A percentile compares a stretch with the other conserved stretches of the same genome.
Evolutionary conservation across 129 eudicot genomes (phyloP).

Genomic region (Silybum marianum): DNA sequence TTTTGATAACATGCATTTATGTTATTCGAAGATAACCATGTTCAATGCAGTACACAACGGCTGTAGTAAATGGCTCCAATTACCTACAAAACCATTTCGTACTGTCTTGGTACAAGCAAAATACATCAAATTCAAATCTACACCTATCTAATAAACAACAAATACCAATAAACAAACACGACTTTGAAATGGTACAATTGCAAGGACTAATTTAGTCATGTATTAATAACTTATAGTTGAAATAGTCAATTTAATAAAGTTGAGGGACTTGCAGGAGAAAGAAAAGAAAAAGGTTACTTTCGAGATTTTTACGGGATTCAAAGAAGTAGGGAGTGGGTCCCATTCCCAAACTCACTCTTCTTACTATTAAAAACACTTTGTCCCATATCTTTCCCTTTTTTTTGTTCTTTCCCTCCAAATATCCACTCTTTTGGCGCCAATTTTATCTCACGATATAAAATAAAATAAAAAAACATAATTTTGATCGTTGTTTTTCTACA

Average conservation of each 20-base stretch:
- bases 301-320: constrained; percentile 19
- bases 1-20: not conserved
- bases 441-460: not conserved
- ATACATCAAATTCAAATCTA: no score
- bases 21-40: not conserved
- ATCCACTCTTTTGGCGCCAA: constrained; percentile 36
- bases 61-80: not conserved
- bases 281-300: constrained; percentile 6
- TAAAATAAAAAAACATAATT: not conserved
- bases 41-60: not conserved
- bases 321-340: constrained; percentile 26
- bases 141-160: not conserved
- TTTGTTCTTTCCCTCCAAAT: constrained; percentile 11
- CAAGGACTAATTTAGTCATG: not conserved
- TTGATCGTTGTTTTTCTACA: not conserved
- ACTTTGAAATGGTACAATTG: not conserved
- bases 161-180: not conserved
- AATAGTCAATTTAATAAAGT: not conserved
- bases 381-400: not conserved
- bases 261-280: constrained; percentile 5
- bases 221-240: not conserved
- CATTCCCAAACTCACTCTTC: constrained; percentile 23
- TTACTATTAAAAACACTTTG: constrained; percentile 26
- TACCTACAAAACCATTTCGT: no score
- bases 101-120: no score